These are phyloP conservation scores for Antarctomyces pellizariae DNA, from an alignment of 495 filamentous ascomycete species.

Conservation along the genomic window DNA sequence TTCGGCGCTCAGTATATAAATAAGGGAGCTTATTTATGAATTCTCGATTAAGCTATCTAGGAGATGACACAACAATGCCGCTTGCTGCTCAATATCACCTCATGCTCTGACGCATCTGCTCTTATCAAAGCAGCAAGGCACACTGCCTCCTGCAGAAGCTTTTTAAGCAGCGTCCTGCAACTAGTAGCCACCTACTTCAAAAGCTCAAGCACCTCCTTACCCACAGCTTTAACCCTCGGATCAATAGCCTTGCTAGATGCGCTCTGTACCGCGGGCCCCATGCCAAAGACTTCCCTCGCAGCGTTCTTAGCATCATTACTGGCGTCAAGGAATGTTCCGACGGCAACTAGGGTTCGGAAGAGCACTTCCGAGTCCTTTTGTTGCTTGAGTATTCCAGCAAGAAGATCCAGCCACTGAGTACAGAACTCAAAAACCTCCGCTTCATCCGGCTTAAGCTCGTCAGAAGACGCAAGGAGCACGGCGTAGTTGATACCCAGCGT, in stretches of 20 bases:
- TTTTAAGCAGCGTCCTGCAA: no score
- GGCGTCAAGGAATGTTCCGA: slow-evolving; percentile 48
- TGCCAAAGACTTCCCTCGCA: slow-evolving; percentile 23
- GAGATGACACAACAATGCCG: no score
- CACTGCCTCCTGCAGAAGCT: no score
- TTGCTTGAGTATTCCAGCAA: slow-evolving; percentile 32
- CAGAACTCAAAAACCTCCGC: slow-evolving; percentile 33
- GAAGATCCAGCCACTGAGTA: slow-evolving; percentile 34
- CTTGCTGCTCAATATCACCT: no score
- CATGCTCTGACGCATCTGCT: no score
- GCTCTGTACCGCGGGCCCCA: slow-evolving; percentile 17
- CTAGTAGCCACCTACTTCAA: slow-evolving; percentile 15
- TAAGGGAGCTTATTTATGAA: no score
- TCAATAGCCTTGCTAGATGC: slow-evolving; percentile 25
- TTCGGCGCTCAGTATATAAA: no score
- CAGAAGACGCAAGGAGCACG: slow-evolving; percentile 20
- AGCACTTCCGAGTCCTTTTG: slow-evolving; percentile 62
- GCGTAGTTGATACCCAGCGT: slow-evolving; percentile 76
- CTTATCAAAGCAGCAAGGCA: no score
- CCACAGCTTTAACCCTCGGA: slow-evolving; percentile 30
- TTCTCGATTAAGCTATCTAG: no score
- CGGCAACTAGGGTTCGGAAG: slow-evolving; percentile 60
- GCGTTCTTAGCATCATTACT: slow-evolving; percentile 23
- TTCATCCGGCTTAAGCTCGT: not conserved
- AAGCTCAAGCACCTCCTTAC: slow-evolving; percentile 31